phyloP scores from a whole-genome alignment of 2,329 filamentous ascomycete species.

The Penicillium sp. region DNA sequence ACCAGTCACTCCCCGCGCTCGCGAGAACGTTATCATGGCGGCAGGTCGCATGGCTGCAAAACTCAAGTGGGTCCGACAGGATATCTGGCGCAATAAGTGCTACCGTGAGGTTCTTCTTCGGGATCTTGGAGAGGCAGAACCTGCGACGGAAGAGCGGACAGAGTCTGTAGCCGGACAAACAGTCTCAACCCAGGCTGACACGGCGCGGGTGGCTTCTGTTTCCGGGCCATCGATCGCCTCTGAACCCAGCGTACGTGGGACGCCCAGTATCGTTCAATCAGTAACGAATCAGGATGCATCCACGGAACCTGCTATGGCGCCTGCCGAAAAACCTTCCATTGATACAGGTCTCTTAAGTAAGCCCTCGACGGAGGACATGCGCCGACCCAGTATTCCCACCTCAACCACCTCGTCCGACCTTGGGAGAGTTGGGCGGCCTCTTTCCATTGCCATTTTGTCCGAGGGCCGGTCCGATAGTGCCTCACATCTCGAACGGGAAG shows the following conservation, averaged over 20 bases:
- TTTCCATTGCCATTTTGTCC: conserved; percentile 32
- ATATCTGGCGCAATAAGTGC: conserved; percentile 89
- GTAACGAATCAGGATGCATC: conserved; percentile 29
- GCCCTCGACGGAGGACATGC: conserved; percentile 28
- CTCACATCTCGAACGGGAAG: conserved; percentile 40
- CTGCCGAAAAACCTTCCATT: conserved; percentile 24
- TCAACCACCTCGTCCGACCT: conserved; percentile 41
- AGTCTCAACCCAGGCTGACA: conserved; percentile 12
- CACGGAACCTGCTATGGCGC: conserved; percentile 15
- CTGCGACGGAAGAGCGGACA: conserved; percentile 19
- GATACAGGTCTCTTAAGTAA: conserved; percentile 28
- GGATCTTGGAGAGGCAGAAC: conserved; percentile 78
- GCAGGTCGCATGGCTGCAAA: conserved; percentile 84
- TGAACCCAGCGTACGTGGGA: conserved; percentile 27
- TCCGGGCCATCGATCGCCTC: conserved; percentile 27
- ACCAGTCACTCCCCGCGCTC: conserved; percentile 85
- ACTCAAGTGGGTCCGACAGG: conserved; percentile 89
- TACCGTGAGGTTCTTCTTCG: conserved; percentile 84
- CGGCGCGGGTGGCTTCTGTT: conserved; percentile 20
- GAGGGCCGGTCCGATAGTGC: conserved; percentile 34
- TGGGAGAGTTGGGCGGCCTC: conserved; percentile 31
- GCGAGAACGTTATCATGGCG: conserved; percentile 82
- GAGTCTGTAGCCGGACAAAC: conserved; percentile 37
- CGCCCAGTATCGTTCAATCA: conserved; percentile 30
- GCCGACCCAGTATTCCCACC: conserved; percentile 38